Evolutionary conservation across 371 early-diverging fungal species (phyloP), one percentile per base, ranked within the genome.

Genomic region (Lichtheimia ornata): DNA sequence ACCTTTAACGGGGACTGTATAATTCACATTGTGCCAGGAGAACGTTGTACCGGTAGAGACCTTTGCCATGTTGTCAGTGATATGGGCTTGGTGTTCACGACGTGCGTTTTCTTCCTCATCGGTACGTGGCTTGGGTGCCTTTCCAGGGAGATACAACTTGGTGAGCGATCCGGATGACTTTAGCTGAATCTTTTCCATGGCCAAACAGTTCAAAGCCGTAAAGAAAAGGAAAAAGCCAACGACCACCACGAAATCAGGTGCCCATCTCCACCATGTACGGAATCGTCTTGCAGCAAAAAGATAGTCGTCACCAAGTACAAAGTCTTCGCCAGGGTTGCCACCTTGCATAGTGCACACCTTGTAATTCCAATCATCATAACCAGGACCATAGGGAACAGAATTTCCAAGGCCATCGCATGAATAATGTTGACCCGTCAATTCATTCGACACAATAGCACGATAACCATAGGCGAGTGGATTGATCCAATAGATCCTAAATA

Each of bases 381-480:
- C 66, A 3, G 74, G 65, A 9, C 77, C 79, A 47, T 66, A 81
- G 1, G 81, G 81, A 18, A 80, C 56, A 24, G 72, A 51, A 44
- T 69, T 75, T 14, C 68, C 61, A 17, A 76, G 67, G 14, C 82
- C 74, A 49, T 85, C 69, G 42, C 76, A 73, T 17, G 74, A 59
- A 53, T 63, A 72, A 0, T 58, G 1, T 4, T 73, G 63, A 5
- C 81, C 79, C 11, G 62, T 61, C 79, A 86, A 84, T 69, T 91
- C 92, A 66, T 90, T 88, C 15, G 74, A 66, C 44, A 88, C 50
- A 6, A 91, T 69, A 1, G 86, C 79, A 58, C 83, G 76, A 63
- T 35, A 35, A 6, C 35, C 35, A 50, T 51, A 59, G 15, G 14
- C 22, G 5, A 18, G 15, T 56, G 14, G 20, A 15, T 56, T 13